These are phyloP conservation scores for Cryptosporidium baileyi DNA, from an alignment of 169 alveolate genomes.

Conservation along the genomic window DNA sequence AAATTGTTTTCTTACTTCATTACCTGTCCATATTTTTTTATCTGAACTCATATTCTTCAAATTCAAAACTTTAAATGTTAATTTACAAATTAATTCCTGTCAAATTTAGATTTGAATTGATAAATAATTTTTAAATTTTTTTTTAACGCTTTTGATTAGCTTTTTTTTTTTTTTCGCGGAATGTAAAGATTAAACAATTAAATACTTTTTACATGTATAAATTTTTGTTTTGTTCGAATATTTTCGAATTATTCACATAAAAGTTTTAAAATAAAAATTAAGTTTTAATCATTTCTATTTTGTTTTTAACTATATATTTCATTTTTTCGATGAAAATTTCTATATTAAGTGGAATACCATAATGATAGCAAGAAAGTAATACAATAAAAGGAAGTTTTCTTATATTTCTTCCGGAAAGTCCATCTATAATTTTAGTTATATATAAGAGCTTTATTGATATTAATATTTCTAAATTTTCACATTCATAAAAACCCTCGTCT, in stretches of 20 bases:
- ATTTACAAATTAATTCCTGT: too few relatives aligned
- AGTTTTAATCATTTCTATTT: slow-evolving; percentile 17
- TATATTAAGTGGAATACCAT: slow-evolving; percentile 46
- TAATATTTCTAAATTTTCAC: not conserved
- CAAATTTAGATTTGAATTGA: too few relatives aligned
- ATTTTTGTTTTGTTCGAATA: too few relatives aligned
- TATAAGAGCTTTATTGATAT: slow-evolving; percentile 49
- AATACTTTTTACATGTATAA: too few relatives aligned
- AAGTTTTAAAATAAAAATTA: too few relatives aligned
- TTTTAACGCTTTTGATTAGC: too few relatives aligned
- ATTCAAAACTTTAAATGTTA: not conserved
- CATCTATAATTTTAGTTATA: slow-evolving; percentile 70
- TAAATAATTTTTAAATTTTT: too few relatives aligned
- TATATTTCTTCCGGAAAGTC: slow-evolving; percentile 79
- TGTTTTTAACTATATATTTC: slow-evolving; percentile 11
- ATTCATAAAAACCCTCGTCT: too few relatives aligned
- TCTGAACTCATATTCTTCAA: not conserved
- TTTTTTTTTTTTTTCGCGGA: too few relatives aligned
- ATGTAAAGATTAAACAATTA: too few relatives aligned
- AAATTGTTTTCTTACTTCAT: slow-evolving; percentile 77
- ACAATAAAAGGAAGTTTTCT: slow-evolving; percentile 83
- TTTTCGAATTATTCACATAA: too few relatives aligned
- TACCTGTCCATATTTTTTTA: slow-evolving; percentile 62
- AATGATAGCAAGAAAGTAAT: slow-evolving; percentile 44
- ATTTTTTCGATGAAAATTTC: slow-evolving; percentile 29